Evolutionary conservation across 257 asterid species (phyloP), one percentile per base, ranked within the genome.

Genomic region (Anisodus tanguticus): DNA sequence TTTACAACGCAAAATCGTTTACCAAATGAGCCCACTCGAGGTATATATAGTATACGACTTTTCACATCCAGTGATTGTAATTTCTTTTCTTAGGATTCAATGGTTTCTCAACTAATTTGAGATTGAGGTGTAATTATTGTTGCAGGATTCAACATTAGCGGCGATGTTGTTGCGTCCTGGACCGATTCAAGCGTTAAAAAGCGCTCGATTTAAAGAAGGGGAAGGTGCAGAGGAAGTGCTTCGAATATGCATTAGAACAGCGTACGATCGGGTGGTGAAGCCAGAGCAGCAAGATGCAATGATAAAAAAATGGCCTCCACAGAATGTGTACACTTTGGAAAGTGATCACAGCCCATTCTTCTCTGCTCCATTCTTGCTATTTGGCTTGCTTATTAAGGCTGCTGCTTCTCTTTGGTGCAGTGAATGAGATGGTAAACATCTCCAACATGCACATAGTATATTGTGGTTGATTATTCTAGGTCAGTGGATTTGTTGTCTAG

Each of bases 301-400:
- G 97, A 90, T 90, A 85, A 86, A 85, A 83, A 90, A 85, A 83
- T 93, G 96, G 97, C 89, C 89, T 8, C 95, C 96, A 12, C 66
- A 89, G 0, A 71, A 80, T 15, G 92, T 91, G 35, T 91, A 91
- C 87, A 88, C 80, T 4, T 71, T 93, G 88, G 93, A 92, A 62
- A 88, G 86, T 70, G 97, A 93, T 86, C 97, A 93, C 49, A 90
- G 93, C 78, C 94, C 95, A 45, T 89, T 89, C 86, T 91, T 91
- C 85, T 92, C 94, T 11, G 88, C 94, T 67, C 95, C 96, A 0
- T 84, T 92, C 79, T 10, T 68, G 68, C 85, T 93, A 4, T 86
- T 90, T 72, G 92, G 91, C 31, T 76, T 93, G 89, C 88, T 93
- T 19, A 78, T 91, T 57, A 92, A 90, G 67, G 90, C 90, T 67